Base-by-base conservation (phyloP, 2,329 filamentous ascomycete species). In the Keithomyces neogunnii region DNA sequence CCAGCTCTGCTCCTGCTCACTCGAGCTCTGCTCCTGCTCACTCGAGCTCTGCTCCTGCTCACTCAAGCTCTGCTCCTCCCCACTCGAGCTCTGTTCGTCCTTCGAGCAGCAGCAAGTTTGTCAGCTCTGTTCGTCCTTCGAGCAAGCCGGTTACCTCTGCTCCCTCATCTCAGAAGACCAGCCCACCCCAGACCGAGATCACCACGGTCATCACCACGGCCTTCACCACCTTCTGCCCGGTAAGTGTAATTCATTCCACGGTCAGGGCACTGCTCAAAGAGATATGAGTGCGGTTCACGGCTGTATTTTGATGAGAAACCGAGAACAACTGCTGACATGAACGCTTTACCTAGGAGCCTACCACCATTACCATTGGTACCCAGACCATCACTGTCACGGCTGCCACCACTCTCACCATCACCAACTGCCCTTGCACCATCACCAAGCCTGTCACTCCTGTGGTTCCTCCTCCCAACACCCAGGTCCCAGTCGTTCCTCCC, bases 381-480 rank as follows among this genome's bases (percentile, higher is more conserved):
- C 69, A 69, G 53, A 75, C 73, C 47, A 73, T 72, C 60, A 75
- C 70, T 31, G 71, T 67, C 53, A 72, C 68, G 26, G 55, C 62
- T 55, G 62, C 66, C 31, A 72, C 69, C 35, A 72, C 68, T 42
- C 49, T 76, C 51, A 75, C 73, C 56, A 63, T 76, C 56, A 73
- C 69, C 49, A 71, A 75, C 66, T 76, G 73, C 58, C 73, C 73
- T 50, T 75, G 73, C 60, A 73, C 71, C 36, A 56, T 74, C 48
- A 70, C 66, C 49, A 61, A 68, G 26, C 19, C 44, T 7, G 6
- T 40, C 10, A 11, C 31, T 26, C 19, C 55, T 28, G 46, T 46
- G n/a, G 53, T 45, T 30, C 52, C 13, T 47, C 55, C 36, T 6
- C 53, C 51, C 1, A 51, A 35, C 6, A 35, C 33, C 45, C 49